Percentiles rank a stretch among this genome's conserved stretches.
Conservation (phyloP, 257 asterid genomes). For the Nemophila menziesii region DNA sequence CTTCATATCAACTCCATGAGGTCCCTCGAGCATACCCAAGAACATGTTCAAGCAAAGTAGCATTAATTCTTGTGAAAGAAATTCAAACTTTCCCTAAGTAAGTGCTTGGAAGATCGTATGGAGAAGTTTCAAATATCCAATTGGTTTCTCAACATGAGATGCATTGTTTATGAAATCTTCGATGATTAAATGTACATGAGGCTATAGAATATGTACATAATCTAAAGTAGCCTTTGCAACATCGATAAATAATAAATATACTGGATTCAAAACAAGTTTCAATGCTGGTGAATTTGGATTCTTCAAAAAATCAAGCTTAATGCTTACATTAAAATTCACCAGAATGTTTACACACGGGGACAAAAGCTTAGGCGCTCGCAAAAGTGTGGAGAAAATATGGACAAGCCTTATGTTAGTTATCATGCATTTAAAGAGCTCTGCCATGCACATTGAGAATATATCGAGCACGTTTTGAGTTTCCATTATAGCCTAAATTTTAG, state of each 20-base stretch:
- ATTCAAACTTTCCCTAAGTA: slow-evolving; percentile 93
- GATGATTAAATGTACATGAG: slow-evolving; percentile 88
- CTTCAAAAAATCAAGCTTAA: slow-evolving; percentile 95
- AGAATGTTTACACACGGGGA: slow-evolving; percentile 94
- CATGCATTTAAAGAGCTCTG: slow-evolving; percentile 97
- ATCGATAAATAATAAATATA: slow-evolving; percentile 75
- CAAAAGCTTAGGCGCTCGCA: slow-evolving; percentile 88
- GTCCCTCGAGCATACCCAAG: slow-evolving; percentile 93
- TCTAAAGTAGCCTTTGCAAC: slow-evolving; percentile 94
- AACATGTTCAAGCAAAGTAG: slow-evolving; percentile 86
- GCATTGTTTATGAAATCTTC: slow-evolving; percentile 94
- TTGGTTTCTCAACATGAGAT: slow-evolving; percentile 80
- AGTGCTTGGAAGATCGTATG: slow-evolving; percentile 97
- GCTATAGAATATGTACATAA: slow-evolving; percentile 92
- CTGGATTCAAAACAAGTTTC: slow-evolving; percentile 91
- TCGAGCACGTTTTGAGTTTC: slow-evolving; percentile 97
- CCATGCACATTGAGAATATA: slow-evolving; percentile 98
- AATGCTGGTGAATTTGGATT: slow-evolving; percentile 99
- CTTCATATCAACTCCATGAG: slow-evolving; percentile 81
- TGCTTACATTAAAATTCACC: slow-evolving; percentile 85
- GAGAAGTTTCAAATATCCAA: slow-evolving; percentile 88
- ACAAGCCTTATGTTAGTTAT: slow-evolving; percentile 85
- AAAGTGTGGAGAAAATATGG: slow-evolving; percentile 81
- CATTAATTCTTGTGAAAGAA: slow-evolving; percentile 76
- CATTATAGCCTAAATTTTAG: slow-evolving; percentile 92